Percentiles rank a stretch among this genome's conserved stretches.
These are phyloP conservation scores for Lentinula sp. DNA, from an alignment of 768 basidiomycete species.

Conservation along the genomic window DNA sequence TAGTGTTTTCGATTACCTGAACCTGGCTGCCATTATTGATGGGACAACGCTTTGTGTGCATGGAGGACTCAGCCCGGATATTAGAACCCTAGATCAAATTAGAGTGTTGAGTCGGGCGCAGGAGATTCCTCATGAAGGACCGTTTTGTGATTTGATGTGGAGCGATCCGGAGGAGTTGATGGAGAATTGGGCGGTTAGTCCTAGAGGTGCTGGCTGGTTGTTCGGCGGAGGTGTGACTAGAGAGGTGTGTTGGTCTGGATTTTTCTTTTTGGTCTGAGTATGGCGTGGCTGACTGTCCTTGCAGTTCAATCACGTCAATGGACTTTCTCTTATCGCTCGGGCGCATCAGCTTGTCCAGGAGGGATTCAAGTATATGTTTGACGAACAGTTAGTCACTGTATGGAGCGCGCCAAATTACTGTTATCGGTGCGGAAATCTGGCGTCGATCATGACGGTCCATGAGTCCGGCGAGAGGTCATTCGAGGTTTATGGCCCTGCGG, in stretches of 20 bases:
- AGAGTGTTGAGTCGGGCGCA: conserved; percentile 90
- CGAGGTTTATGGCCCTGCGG: conserved; percentile 81
- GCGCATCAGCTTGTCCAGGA: conserved; percentile 97
- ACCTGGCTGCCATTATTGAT: conserved; percentile 94
- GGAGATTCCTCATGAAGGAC: conserved; percentile 98
- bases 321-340: conserved; percentile 81
- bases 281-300: neutral
- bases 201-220: conserved; percentile 93
- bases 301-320: conserved; percentile 96
- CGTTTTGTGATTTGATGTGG: conserved; percentile 99
- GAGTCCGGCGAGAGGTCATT: conserved; percentile 65
- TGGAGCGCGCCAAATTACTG: conserved; percentile 93
- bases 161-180: conserved; percentile 88
- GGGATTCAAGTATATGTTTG: conserved; percentile 97
- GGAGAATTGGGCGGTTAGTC: conserved; percentile 95
- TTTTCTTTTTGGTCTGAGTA: neutral
- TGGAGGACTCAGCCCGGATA: conserved; percentile 93
- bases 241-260: conserved; percentile 46
- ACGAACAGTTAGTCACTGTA: conserved; percentile 85
- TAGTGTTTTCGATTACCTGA: conserved; percentile 92
- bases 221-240: conserved; percentile 83
- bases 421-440: conserved; percentile 83
- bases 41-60: conserved; percentile 91
- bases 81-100: conserved; percentile 91
- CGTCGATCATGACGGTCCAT: conserved; percentile 81